Evolutionary conservation across 495 filamentous ascomycete genomes (phyloP).

Genomic region (Aspergillus panamensis): DNA sequence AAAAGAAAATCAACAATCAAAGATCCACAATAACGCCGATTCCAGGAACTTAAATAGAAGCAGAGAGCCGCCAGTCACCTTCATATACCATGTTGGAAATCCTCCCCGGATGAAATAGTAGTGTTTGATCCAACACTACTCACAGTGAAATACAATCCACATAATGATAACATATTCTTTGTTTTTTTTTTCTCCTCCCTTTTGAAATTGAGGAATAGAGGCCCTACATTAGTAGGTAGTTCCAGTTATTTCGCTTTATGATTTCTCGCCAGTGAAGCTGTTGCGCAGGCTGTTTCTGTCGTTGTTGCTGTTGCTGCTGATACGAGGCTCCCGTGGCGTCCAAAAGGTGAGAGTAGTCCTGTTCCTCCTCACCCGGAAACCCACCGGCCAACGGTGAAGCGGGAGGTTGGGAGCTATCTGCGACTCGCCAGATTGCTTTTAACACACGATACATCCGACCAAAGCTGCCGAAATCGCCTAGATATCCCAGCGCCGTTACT

Average conservation of each 20-base stretch:
- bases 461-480: conserved; percentile 77
- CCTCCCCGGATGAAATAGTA: no score
- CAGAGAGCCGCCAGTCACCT: no score
- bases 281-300: no score
- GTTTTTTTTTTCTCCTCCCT: background rate
- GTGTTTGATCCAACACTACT: no score
- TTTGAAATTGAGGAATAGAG: background rate
- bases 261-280: conserved; percentile 87
- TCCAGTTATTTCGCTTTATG: conserved; percentile 85
- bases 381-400: conserved; percentile 5
- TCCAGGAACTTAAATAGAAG: no score
- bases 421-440: conserved; percentile 73
- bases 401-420: conserved; percentile 51
- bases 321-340: background rate
- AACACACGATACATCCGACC: conserved; percentile 75
- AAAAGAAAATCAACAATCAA: no score
- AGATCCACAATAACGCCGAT: no score
- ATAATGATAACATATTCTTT: no score
- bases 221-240: conserved; percentile 78
- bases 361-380: background rate
- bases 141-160: no score
- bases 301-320: conserved; percentile 27
- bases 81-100: no score
- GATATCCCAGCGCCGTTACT: conserved; percentile 63
- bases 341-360: background rate